Base-by-base conservation (phyloP, 371 early-diverging fungal species). In the Syncephalis plumigaleata region DNA sequence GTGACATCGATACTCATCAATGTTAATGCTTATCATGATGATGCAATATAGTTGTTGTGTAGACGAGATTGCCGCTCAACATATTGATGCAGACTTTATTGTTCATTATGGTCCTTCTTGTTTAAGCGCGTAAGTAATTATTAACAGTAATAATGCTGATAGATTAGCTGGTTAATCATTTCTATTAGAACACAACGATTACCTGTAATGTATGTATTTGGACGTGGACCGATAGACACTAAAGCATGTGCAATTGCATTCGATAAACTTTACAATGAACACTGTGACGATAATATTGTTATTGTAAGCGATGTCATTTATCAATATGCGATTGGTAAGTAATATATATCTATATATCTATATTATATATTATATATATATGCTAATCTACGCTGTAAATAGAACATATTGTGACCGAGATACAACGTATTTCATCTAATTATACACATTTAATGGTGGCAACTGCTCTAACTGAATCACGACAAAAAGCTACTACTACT, bases 31-130 rank as follows among this genome's bases (percentile, higher is more conserved):
- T 18, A 21, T 22, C 2, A n/a, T 17, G 11, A 22, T 31, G 36
- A 24, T 36, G 24, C 36, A 18, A n/a, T 27, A 11, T 45, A 89
- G 91, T 58, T 95, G 96, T 60, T 95, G 96, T 61, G 88, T 91
- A 1, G 96, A 95, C 55, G 88, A 90, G 55, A 85, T 95, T 1
- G 94, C 96, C 18, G 93, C 91, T 11, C 73, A 81, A 58, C 96
- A 95, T 60, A 79, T 77, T 38, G 51, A 63, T 15, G 79, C 89
- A 3, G 87, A 92, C 46, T 53, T 82, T 17, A 72, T 95, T 36
- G 73, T 95, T 24, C 96, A 95, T 58, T 95, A 84, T 65, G 96
- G 96, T 3, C 76, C 80, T 27, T 77, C 91, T 9, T 95, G 96
- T 53, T 65, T 92, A 26, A 81, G 83, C 56, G 73, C 80, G 81